Evolutionary conservation across 257 asterid species (phyloP).

Genomic region (Scutellaria minor): DNA sequence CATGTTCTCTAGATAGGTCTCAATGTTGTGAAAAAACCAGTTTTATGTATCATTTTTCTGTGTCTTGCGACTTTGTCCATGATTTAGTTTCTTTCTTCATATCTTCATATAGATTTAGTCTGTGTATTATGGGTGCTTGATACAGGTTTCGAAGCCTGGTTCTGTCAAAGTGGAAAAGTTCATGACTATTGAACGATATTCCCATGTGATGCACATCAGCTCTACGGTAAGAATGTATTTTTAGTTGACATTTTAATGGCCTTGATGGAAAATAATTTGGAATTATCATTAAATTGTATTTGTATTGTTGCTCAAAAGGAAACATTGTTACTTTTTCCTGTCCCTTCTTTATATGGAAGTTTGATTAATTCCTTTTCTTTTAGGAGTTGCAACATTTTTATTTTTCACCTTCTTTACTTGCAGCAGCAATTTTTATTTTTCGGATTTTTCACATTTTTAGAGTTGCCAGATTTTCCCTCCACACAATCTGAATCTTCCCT

Average conservation of each 20-base stretch:
- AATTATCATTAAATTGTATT: neutral
- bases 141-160: constrained; percentile 85
- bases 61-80: neutral
- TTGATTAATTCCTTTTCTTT: neutral
- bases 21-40: too few species aligned
- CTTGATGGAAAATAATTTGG: constrained; percentile 9
- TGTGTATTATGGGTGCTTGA: constrained; percentile 26
- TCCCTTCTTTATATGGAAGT: neutral
- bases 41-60: neutral
- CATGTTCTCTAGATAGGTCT: too few species aligned
- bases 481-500: constrained; percentile 21
- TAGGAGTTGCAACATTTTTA: neutral
- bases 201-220: constrained; percentile 97
- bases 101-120: neutral
- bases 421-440: neutral
- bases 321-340: neutral
- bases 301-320: neutral
- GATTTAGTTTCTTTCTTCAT: neutral
- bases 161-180: constrained; percentile 83
- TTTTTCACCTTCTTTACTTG: constrained; percentile 10
- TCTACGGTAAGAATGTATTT: constrained; percentile 71
- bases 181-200: constrained; percentile 79
- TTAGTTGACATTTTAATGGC: neutral
- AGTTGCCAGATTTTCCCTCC: neutral
- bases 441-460: neutral